Evolutionary conservation across 495 filamentous ascomycete genomes (phyloP), one percentile per base, ranked within the genome.

Genomic region (Penicillium silybi): DNA sequence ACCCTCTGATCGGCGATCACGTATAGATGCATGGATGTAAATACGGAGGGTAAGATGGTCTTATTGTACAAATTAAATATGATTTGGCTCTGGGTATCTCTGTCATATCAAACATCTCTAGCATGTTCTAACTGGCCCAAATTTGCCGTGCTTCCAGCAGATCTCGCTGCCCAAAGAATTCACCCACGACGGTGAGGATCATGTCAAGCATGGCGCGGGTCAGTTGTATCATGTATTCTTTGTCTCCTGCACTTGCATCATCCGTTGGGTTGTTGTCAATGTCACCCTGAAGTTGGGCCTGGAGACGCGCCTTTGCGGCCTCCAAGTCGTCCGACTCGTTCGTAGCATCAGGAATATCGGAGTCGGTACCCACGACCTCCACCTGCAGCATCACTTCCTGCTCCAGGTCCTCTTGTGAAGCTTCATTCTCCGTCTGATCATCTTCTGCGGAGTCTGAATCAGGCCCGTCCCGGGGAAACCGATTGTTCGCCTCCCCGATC

Each of bases 121-220:
- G 20, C 18, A 29, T 48, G 41, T 27, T 43, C 17, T 35, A 39
- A 40, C 1, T 49, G 44, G 51, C 52, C 77, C 78, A 81, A 4
- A 74, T 25, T 41, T 86, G 78, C 38, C 90, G 76, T 44, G 83
- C 84, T 58, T 84, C 81, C 42, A 97, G 71, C 29, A 98, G 70
- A 68, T 98, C 93, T 49, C 85, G 76, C 72, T 98, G 93, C 2
- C 93, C 91, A 67, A 87, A 98, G 58, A 87, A 83, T 69, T 96
- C 90, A 56, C 90, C 93, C 35, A 87, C 86, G 23, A 98, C 76
- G 0, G 88, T 92, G 46, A 98, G 76, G 50, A 96, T 88, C 88
- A 96, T 96, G 64, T 96, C 92, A 6, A 96, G 75, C 48, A 87
- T 86, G 19, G 70, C 69, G 45, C 70, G 66, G 32, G 58, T 68